These are phyloP conservation scores for Colletotrichum siamense DNA, from an alignment of 2,329 filamentous ascomycete genomes.

Conservation along the genomic window DNA sequence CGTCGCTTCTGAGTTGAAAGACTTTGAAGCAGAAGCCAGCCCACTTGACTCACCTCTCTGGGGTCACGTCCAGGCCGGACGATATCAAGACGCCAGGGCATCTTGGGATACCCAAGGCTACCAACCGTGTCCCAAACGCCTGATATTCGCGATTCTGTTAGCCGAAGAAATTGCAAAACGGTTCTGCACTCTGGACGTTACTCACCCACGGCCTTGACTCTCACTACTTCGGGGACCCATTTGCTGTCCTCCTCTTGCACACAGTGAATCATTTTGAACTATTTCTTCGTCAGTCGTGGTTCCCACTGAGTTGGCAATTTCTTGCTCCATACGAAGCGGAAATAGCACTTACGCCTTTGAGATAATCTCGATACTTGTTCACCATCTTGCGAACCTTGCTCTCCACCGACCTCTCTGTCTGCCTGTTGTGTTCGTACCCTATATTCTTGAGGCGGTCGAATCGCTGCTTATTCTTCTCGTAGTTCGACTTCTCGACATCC, in stretches of 20 bases:
- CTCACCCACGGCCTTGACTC: conserved; percentile 14
- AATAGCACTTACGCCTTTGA: background rate
- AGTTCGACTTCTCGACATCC: background rate
- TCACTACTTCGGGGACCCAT: background rate
- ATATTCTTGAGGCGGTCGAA: background rate
- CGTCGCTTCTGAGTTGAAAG: background rate
- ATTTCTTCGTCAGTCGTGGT: background rate
- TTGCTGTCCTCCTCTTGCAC: background rate
- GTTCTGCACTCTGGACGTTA: background rate
- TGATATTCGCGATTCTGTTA: background rate
- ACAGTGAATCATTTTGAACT: background rate
- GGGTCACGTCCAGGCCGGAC: background rate
- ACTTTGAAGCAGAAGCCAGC: too few relatives aligned
- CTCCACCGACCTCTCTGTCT: background rate
- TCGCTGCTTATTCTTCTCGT: background rate
- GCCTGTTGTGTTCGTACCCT: background rate
- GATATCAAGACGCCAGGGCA: conserved; percentile 1
- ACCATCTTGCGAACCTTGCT: background rate
- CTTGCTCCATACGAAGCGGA: accelerated
- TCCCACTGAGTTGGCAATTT: accelerated
- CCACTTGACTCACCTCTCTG: background rate
- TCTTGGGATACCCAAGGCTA: conserved; percentile 37
- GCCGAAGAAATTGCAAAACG: background rate
- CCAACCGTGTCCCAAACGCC: conserved; percentile 60
- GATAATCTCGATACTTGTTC: background rate